Evolutionary conservation across 2,329 filamentous ascomycete species (phyloP).

Genomic region (Arthroderma sp.): DNA sequence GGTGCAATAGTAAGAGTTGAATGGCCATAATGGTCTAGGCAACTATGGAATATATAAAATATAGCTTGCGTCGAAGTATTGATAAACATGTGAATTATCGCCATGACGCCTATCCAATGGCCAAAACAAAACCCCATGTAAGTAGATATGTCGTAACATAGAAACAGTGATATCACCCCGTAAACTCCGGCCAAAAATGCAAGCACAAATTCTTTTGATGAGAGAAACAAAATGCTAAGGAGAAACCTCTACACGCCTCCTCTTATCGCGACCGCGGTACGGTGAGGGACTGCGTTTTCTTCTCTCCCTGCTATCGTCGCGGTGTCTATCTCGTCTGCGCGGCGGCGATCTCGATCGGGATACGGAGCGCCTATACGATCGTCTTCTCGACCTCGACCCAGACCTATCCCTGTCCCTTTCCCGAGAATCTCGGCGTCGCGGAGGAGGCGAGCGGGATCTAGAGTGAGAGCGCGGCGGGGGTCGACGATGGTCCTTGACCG

Average conservation of each 20-base stretch:
- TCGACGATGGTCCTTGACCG: conserved; percentile 24
- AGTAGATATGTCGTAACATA: too few relatives aligned
- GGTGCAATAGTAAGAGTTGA: too few relatives aligned
- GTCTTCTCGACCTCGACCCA: conserved; percentile 33
- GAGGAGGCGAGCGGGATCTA: conserved; percentile 14
- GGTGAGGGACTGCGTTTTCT: conserved; percentile 32
- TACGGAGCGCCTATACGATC: conserved; percentile 42
- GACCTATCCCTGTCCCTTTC: conserved; percentile 33
- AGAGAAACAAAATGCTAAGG: conserved; percentile 1
- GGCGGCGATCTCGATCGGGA: conserved; percentile 15
- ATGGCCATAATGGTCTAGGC: too few relatives aligned
- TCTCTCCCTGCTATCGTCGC: conserved; percentile 22
- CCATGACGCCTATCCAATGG: too few relatives aligned
- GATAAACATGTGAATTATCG: too few relatives aligned
- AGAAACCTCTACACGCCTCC: conserved; percentile 21
- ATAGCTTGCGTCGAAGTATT: too few relatives aligned
- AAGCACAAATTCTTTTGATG: too few relatives aligned
- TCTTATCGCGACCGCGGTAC: conserved; percentile 30
- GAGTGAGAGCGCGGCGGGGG: conserved; percentile 20
- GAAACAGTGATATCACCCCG: too few relatives aligned
- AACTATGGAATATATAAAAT: too few relatives aligned
- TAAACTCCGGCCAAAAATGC: too few relatives aligned
- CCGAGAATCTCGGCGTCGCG: conserved; percentile 3
- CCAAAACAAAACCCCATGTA: too few relatives aligned
- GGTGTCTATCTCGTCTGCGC: conserved; percentile 28